Base-by-base conservation (phyloP, 1,139 yeast genomes). In the Suhomyces panamericanus region DNA sequence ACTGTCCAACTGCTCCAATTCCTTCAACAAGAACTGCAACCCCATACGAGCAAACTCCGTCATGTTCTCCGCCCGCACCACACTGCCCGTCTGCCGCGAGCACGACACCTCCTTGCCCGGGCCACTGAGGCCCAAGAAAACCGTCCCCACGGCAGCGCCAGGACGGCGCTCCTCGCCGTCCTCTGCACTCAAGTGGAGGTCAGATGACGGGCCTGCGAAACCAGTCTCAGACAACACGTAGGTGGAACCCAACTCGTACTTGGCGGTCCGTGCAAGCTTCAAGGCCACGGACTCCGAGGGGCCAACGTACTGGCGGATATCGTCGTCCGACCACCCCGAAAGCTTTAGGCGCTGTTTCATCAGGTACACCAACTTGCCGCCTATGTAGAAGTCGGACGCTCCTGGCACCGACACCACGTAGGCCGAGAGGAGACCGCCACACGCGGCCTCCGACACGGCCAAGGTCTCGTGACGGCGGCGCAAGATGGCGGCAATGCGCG, bases 221-320 rank as follows among this genome's bases (percentile, higher is more conserved):
- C 96, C 96, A 0, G 95, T 85, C 60, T 88, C 96, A 0, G 91
- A 83, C 30, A 88, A 71, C 6, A 87, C 89, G 64, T 82, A 87
- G 0, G 91, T 85, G 7, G 90, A 82, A 0, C 96, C 96, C 51
- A 87, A 74, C 60, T 88, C 96, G 52, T 87, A 79, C 58, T 85
- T 76, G 44, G 90, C 73, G 48, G 87, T 87, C 45, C 96, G 70
- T 2, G 96, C 96, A 55, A 87, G 70, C 55, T 87, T 77, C 47
- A 82, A 63, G 1, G 87, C 95, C 22, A 87, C 96, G 42, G 75
- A 78, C 58, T 85, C 89, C 38, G 86, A 78, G 2, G 96, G 96
- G 0, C 96, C 96, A 49, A 90, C 85, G 57, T 86, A 88, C 47
- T 74, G 73, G 32, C 74, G 64, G 26, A 88, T 85, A 43, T 87